A percentile compares a stretch with the other conserved stretches of the same genome.
phyloP scores from a whole-genome alignment of 116 monocot species.

The Thalassia testudinum region DNA sequence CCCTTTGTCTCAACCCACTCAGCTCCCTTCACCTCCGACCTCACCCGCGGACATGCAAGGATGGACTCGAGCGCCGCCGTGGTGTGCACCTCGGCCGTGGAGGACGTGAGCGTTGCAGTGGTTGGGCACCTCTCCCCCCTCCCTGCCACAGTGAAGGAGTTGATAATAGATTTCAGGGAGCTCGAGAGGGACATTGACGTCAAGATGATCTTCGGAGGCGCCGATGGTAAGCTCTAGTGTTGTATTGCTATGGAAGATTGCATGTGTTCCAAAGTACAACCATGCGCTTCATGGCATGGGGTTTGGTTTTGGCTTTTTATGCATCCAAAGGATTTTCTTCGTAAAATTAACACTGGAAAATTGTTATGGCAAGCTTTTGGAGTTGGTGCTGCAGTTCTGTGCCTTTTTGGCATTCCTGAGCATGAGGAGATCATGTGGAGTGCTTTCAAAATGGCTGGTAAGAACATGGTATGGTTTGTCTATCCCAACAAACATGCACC shows the following conservation, averaged over 20 bases:
- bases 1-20: too few relatives aligned
- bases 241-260: slow-evolving; percentile 97
- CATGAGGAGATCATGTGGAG: slow-evolving; percentile 94
- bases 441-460: slow-evolving; percentile 67
- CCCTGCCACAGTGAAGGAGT: too few relatives aligned
- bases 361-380: slow-evolving; percentile 96
- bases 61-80: too few relatives aligned
- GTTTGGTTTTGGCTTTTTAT: slow-evolving; percentile 93
- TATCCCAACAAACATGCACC: slow-evolving; percentile 66
- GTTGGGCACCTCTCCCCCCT: too few relatives aligned
- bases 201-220: too few relatives aligned
- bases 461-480: slow-evolving; percentile 51
- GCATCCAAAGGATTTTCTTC: slow-evolving; percentile 99
- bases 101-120: too few relatives aligned
- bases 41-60: too few relatives aligned
- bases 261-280: slow-evolving; percentile 67
- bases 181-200: too few relatives aligned
- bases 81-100: too few relatives aligned
- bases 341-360: slow-evolving; percentile 97
- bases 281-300: slow-evolving; percentile 37
- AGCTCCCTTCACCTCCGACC: too few relatives aligned
- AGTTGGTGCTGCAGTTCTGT: slow-evolving; percentile 54
- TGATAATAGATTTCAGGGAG: too few relatives aligned
- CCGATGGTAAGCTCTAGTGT: slow-evolving; percentile 46
- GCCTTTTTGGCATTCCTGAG: slow-evolving; percentile 75